Conservation (phyloP, 345 rosid genomes). For the Conringia planisiliqua region DNA sequence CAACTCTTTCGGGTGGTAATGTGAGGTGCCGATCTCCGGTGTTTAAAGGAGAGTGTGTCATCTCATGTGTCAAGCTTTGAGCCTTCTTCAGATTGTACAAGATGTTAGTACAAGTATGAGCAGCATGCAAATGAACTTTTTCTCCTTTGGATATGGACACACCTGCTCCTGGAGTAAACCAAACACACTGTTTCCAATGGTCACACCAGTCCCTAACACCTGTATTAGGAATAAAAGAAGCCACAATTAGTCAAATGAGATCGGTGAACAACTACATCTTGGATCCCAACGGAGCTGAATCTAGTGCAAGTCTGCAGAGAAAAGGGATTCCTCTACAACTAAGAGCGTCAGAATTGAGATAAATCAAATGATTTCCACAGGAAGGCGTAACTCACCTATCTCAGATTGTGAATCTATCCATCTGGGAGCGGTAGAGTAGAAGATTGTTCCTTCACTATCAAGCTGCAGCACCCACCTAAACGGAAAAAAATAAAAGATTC, state of each 20-base stretch:
- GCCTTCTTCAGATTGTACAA: slow-evolving; percentile 53
- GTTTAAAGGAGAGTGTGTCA: slow-evolving; percentile 17
- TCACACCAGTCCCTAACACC: slow-evolving; percentile 82
- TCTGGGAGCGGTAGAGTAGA: slow-evolving; percentile 86
- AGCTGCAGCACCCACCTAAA: slow-evolving; percentile 97
- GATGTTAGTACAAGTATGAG: slow-evolving; percentile 58
- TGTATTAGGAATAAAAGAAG: slow-evolving; percentile 17
- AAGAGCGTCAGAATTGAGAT: background rate
- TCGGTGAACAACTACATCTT: background rate
- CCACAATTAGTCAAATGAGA: background rate
- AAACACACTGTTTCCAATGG: slow-evolving; percentile 98
- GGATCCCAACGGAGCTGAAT: background rate
- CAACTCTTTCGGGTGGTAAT: slow-evolving; percentile 74
- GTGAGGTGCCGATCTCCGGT: slow-evolving; percentile 49
- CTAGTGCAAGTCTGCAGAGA: background rate
- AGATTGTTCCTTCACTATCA: slow-evolving; percentile 72
- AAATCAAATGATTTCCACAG: background rate
- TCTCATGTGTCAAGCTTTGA: slow-evolving; percentile 30
- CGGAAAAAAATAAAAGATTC: background rate
- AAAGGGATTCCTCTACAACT: slow-evolving; percentile 1
- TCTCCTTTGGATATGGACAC: slow-evolving; percentile 49
- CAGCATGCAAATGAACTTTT: slow-evolving; percentile 57
- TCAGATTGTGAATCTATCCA: slow-evolving; percentile 59
- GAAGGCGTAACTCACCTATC: slow-evolving; percentile 39
- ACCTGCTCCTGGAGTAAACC: slow-evolving; percentile 70